Base-by-base conservation (phyloP, 1,139 yeast genomes). In the Geotrichum histeridarum region DNA sequence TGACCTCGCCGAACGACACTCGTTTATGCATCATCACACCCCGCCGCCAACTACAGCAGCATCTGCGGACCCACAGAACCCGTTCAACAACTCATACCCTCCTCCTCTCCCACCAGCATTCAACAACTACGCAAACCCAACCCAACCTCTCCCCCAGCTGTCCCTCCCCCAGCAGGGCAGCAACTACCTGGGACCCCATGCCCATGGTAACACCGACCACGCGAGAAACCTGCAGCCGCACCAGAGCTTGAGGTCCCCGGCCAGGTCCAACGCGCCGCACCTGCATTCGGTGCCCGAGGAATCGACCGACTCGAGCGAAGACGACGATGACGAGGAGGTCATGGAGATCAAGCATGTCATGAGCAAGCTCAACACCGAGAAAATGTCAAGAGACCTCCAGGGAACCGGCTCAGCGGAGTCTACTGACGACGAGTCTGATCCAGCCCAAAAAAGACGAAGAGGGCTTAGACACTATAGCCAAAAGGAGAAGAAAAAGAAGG, bases 271-370 rank as follows among this genome's bases (percentile, higher is more conserved):
- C 31, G 52, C 55, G 4, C 42, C 54, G 32, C 47, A 47, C 36
- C 37, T 58, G 35, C 30, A 50, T 31, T 31, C 51, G 17, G 51
- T 54, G 44, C 52, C 44, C 31, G 51, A 54, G 30, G 43, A 39
- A 49, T 5, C 3, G 27, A 22, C 27, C 4, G 38, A 55, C n/a
- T 39, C 43, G 45, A 30, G 36, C 32, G n/a, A 55, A 30, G 42
- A 52, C 39, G 14, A 53, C 18, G 31, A 58, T 15, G 70, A 67
- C 18, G 66, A 63, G 7, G 63, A 54, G 8, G 47, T 60, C 35
- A 62, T 64, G n/a, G 71, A 67, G 38, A 61, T 70, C 36, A 62
- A 64, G 31, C 64, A 67, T 39, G 69, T 66, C n/a, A 63, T 64
- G 7, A 59, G 56, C 27, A 61, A 61, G 27, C 57, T 62, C 31